Evolutionary conservation across 148 eudicot species (phyloP), one percentile per base, ranked within the genome.

Genomic region (Rheum nobile): DNA sequence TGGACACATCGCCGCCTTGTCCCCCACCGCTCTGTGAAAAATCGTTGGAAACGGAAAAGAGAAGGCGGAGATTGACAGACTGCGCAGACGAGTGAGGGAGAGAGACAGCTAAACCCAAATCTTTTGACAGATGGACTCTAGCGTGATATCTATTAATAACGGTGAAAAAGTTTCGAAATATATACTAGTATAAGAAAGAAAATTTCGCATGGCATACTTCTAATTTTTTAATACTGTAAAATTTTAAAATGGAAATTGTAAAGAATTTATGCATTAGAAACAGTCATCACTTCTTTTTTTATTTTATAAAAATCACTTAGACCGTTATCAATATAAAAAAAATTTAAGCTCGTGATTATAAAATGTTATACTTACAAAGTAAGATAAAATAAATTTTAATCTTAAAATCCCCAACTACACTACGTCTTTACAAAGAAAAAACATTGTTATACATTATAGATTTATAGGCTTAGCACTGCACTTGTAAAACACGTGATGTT

Each of bases 1-100:
- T 38, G 76, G 65, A 32, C 67, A 39, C 80, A 74, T 77, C 8
- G 47, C 73, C n/a, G 41, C 21, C 41, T 29, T 65, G 32, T 9
- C 16, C 41, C 39, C 39, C 41, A 34, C 22, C 70, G 70, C 4
- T 32, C 5, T 28, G 39, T 65, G 70, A 9, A 34, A 34, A 63
- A 63, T 63, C 21, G 69, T 31, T 63, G 69, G 69, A 63, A 31
- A 10, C 4, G 26, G 32, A 57, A 32, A 65, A 31, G 70, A 28
- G 67, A 29, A 28, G 26, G 19, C 67, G 12, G 13, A 4, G 24
- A 14, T 35, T 50, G 42, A 69, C 65, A 46, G 67, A 61, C 8
- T 29, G 67, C 67, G 67, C 34, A 4, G 34, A 29, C 61, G 61
- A 54, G 61, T 54, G 67, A 28, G 67, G 16, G n/a, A 28, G 35